Evolutionary conservation across 2,329 filamentous ascomycete genomes (phyloP), one percentile per base, ranked within the genome.

Genomic region (Aspergillus melleus): DNA sequence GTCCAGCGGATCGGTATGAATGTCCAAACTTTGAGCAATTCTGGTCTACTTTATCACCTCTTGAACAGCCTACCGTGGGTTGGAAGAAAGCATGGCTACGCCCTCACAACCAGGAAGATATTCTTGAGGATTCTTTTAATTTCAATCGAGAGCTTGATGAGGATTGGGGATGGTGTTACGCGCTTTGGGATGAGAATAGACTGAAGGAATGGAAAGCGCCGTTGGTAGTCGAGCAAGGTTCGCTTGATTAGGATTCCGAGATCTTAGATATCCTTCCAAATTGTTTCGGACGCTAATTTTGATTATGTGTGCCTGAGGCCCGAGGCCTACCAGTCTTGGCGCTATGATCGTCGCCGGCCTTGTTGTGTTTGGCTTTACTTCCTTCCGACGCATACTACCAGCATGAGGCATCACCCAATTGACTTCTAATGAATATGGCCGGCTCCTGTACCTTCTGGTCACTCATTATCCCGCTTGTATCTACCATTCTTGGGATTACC

Each of bases 401-500:
- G 22, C 44, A 47, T 24, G 44, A 19, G n/a, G 44, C 22, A 24
- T 22, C 20, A 14, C 19, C 44, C 8, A 20, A 12, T 11, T 22
- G 12, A 11, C 44, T 47, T 4, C 11, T 22, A 22, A 22, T 47
- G n/a, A 60, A 39, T 26, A 66, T 66, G 61, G 8, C 26, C 6
- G 22, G 46, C 42, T 11, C 30, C 30, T 50, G 42, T 12, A 53
- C 55, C 8, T 22, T 51, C 4, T 51, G 44, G 49, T 44, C 44
- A 55, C 29, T 63, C 4, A 22, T 54, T 5, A 22, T 63, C 6
- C 56, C 59, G 6, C 19, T 66, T 22, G 11, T 64, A 12, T 52
- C 55, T 32, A 57, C 55, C n/a, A 50, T 68, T 20, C 30, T 54
- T 16, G 58, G 57, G 11, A 44, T 62, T 51, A 19, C 61, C n/a